A percentile compares a stretch with the other conserved stretches of the same genome.
Conservation (phyloP, 164 flowering plant species). For the Annona squamosa region DNA sequence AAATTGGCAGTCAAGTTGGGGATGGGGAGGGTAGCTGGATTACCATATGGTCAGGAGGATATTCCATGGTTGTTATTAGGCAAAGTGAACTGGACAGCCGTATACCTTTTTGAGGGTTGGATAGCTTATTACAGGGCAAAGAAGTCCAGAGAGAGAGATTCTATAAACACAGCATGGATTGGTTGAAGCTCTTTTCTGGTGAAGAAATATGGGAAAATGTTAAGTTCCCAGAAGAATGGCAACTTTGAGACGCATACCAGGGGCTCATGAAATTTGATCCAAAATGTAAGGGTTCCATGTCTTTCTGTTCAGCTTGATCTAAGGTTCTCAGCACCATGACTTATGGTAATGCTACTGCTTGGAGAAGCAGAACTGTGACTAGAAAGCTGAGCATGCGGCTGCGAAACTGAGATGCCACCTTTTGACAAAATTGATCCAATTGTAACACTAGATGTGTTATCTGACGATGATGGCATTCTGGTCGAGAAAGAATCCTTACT, state of each 20-base stretch:
- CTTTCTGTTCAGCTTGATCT: slow-evolving; percentile 28
- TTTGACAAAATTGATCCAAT: slow-evolving; percentile 52
- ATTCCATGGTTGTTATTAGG: slow-evolving; percentile 29
- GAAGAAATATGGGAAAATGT: slow-evolving; percentile 5
- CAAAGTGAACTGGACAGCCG: slow-evolving; percentile 18
- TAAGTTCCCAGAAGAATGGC: background rate
- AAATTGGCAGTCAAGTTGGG: slow-evolving; percentile 18
- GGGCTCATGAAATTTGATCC: slow-evolving; percentile 16
- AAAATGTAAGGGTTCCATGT: slow-evolving; percentile 6
- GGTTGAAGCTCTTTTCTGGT: slow-evolving; percentile 5
- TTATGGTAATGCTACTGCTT: slow-evolving; percentile 23
- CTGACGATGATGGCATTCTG: slow-evolving; percentile 48
- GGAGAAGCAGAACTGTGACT: slow-evolving; percentile 38
- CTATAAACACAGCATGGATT: slow-evolving; percentile 30
- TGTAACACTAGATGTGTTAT: slow-evolving; percentile 49
- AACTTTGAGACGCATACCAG: background rate
- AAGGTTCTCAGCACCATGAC: slow-evolving; percentile 26
- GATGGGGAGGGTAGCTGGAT: slow-evolving; percentile 1
- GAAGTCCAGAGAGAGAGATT: slow-evolving; percentile 11
- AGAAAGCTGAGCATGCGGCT: slow-evolving; percentile 29
- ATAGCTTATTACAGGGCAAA: slow-evolving; percentile 43
- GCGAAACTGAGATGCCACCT: slow-evolving; percentile 32
- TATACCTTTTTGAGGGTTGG: slow-evolving; percentile 27
- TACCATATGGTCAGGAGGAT: slow-evolving; percentile 6
- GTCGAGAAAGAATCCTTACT: slow-evolving; percentile 38